Conservation (phyloP, 2,329 filamentous ascomycete genomes). For the Aspergillus sp. region DNA sequence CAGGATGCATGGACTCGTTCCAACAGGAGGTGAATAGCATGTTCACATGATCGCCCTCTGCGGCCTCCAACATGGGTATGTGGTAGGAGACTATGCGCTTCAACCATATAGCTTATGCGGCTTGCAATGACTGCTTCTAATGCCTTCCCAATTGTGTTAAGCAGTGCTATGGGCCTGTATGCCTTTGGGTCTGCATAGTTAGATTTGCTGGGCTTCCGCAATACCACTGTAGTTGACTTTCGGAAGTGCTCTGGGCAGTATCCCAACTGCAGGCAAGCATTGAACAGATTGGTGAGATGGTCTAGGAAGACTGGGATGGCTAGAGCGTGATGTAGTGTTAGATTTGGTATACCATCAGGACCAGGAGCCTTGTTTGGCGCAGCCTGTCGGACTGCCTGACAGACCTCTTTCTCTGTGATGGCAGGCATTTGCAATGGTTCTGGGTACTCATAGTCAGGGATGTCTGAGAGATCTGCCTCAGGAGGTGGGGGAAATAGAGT, state of each 20-base stretch:
- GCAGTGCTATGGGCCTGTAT: constrained; percentile 13
- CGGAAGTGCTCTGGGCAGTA: constrained; percentile 5
- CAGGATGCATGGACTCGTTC: constrained; percentile 1
- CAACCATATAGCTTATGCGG: constrained; percentile 10
- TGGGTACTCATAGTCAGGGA: not conserved
- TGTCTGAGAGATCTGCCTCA: not conserved
- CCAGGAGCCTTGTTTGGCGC: constrained; percentile 7
- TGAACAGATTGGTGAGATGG: constrained; percentile 1
- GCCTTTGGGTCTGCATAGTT: constrained; percentile 12
- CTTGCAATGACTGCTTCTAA: constrained; percentile 12
- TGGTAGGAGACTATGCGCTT: constrained; percentile 4
- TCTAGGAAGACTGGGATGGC: not conserved
- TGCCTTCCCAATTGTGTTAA: constrained; percentile 11
- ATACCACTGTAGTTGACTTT: constrained; percentile 5
- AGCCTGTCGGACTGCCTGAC: not conserved
- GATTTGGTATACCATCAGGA: constrained; percentile 6
- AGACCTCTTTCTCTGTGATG: constrained; percentile 4
- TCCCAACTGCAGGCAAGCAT: not conserved
- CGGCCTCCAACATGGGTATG: not conserved
- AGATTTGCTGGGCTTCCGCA: constrained; percentile 15
- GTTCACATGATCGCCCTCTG: not conserved
- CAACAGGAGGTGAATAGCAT: constrained; percentile 1
- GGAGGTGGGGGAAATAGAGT: constrained; percentile 4
- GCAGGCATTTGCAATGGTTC: not conserved
- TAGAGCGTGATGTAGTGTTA: not conserved